These are phyloP conservation scores for Fulvia fulva DNA, from an alignment of 2,329 filamentous ascomycete species.

Conservation along the genomic window DNA sequence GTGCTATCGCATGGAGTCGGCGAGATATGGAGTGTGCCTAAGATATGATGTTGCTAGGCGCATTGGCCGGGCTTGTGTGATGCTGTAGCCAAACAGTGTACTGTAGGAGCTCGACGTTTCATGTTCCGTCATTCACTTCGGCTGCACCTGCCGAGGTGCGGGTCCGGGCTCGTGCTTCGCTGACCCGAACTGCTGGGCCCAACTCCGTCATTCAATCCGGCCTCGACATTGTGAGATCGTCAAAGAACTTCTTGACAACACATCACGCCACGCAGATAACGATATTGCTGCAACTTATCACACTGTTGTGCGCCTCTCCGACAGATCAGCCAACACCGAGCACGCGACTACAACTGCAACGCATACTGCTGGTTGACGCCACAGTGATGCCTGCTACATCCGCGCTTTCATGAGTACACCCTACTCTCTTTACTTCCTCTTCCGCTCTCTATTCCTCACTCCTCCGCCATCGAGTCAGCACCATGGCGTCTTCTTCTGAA, in stretches of 20 bases:
- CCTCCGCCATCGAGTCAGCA: neutral
- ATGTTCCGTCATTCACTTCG: neutral
- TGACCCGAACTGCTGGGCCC: neutral
- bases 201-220: neutral
- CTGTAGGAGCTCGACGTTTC: neutral
- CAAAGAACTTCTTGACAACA: neutral
- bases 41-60: neutral
- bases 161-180: neutral
- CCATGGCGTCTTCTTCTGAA: constrained; percentile 1
- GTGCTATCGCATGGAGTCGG: neutral
- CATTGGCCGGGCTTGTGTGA: too few species aligned
- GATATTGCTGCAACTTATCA: too few species aligned
- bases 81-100: neutral
- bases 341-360: neutral
- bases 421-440: neutral
- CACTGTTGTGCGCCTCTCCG: neutral
- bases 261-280: constrained; percentile 5
- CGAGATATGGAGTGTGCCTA: neutral
- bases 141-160: neutral
- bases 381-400: constrained; percentile 7
- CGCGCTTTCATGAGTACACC: constrained; percentile 8
- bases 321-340: neutral
- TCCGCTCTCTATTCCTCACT: neutral
- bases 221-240: neutral
- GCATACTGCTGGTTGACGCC: neutral